These are phyloP conservation scores for Neonectria ditissima DNA, from an alignment of 2,329 filamentous ascomycete genomes.

Conservation along the genomic window DNA sequence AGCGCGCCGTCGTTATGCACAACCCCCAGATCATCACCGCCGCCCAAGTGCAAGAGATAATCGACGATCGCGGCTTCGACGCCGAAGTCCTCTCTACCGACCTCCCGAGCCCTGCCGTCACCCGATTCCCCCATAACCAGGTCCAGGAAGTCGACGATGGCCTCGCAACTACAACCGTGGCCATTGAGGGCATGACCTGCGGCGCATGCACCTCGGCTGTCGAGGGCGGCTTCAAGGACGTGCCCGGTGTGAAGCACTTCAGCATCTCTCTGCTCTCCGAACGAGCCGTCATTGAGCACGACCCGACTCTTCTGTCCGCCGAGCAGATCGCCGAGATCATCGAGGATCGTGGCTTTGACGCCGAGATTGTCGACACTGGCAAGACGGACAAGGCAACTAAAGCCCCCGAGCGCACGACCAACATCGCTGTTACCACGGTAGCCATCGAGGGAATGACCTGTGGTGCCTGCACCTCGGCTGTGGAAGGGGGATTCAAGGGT, in stretches of 20 bases:
- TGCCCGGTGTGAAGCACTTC: slow-evolving; percentile 79
- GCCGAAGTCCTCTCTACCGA: slow-evolving; percentile 89
- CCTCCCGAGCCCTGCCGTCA: slow-evolving; percentile 66
- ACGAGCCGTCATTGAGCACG: slow-evolving; percentile 86
- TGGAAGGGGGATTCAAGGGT: slow-evolving; percentile 83
- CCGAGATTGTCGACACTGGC: slow-evolving; percentile 79
- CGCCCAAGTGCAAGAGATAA: slow-evolving; percentile 83
- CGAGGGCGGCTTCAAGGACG: slow-evolving; percentile 81
- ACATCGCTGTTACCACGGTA: slow-evolving; percentile 80
- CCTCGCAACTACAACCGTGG: slow-evolving; percentile 77
- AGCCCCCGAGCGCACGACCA: slow-evolving; percentile 51
- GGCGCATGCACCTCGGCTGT: slow-evolving; percentile 89
- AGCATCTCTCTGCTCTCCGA: slow-evolving; percentile 88
- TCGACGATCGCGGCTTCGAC: slow-evolving; percentile 93
- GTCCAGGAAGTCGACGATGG: slow-evolving; percentile 54
- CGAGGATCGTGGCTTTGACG: slow-evolving; percentile 83
- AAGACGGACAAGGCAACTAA: slow-evolving; percentile 50
- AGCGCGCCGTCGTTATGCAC: slow-evolving; percentile 94
- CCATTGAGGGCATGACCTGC: slow-evolving; percentile 90
- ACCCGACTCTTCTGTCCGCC: slow-evolving; percentile 65
- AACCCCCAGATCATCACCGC: slow-evolving; percentile 80
- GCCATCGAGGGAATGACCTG: slow-evolving; percentile 98
- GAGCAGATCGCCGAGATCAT: slow-evolving; percentile 70
- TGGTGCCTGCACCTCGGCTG: slow-evolving; percentile 92
- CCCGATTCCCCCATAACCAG: slow-evolving; percentile 51